A percentile compares a stretch with the other conserved stretches of the same genome.
These are phyloP conservation scores for Leishmania braziliensis DNA, from an alignment of 208 protist genomes.

Conservation along the genomic window DNA sequence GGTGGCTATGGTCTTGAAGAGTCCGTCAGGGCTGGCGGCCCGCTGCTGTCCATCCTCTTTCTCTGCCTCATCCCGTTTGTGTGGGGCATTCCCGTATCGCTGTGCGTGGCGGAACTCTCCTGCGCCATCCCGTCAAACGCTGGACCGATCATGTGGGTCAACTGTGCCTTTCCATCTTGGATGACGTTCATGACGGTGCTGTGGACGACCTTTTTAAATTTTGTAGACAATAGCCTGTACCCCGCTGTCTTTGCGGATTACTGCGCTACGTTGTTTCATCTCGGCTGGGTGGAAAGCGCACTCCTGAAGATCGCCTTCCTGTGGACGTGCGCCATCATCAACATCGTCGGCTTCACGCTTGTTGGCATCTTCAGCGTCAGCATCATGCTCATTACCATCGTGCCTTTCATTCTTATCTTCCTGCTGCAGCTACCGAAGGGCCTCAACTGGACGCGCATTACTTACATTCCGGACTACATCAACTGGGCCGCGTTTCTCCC, in stretches of 20 bases:
- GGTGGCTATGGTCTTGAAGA: constrained; percentile 89
- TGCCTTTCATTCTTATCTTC: constrained; percentile 92
- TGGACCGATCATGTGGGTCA: constrained; percentile 92
- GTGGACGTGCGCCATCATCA: constrained; percentile 68
- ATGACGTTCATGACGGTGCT: constrained; percentile 83
- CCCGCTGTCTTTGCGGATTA: constrained; percentile 89
- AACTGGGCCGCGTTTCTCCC: constrained; percentile 89
- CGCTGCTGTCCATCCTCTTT: constrained; percentile 85
- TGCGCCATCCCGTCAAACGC: constrained; percentile 90
- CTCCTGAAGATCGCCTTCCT: constrained; percentile 76
- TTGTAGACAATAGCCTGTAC: constrained; percentile 92
- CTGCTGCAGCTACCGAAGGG: constrained; percentile 79
- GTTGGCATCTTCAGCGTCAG: constrained; percentile 77
- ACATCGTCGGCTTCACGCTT: constrained; percentile 76
- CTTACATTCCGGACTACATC: constrained; percentile 65
- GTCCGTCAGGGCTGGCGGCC: constrained; percentile 85
- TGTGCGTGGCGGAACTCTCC: constrained; percentile 88
- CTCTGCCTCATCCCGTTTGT: constrained; percentile 85
- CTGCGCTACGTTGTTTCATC: constrained; percentile 66
- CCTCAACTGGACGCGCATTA: constrained; percentile 75
- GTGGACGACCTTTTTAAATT: constrained; percentile 85
- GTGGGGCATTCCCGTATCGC: constrained; percentile 87
- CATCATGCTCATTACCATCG: constrained; percentile 84
- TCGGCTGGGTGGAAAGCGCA: constrained; percentile 51
- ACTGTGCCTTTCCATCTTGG: constrained; percentile 85